Evolutionary conservation across 116 monocot species (phyloP).

Genomic region (Thalassia testudinum): DNA sequence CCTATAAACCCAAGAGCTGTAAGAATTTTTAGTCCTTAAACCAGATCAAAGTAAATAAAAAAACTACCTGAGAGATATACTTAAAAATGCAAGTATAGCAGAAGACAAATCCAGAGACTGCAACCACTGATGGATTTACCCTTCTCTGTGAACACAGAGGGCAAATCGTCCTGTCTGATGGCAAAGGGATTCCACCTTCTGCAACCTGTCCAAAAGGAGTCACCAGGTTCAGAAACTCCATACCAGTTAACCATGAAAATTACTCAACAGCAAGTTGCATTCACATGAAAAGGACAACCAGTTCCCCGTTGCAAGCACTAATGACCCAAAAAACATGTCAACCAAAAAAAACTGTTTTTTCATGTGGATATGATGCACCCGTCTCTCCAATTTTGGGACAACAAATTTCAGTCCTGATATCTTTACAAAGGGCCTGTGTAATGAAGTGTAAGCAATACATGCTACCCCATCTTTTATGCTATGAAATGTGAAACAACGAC

Average conservation of each 20-base stretch:
- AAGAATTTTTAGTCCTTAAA: too few species aligned
- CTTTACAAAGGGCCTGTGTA: too few species aligned
- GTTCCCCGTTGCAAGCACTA: not conserved
- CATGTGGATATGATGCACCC: not conserved
- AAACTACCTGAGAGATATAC: conserved; percentile 68
- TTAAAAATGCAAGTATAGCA: conserved; percentile 82
- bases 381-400: not conserved
- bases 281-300: not conserved
- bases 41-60: too few species aligned
- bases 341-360: not conserved
- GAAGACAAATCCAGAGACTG: conserved; percentile 89
- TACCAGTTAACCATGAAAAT: not conserved
- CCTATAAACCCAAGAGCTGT: too few species aligned
- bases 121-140: conserved; percentile 70
- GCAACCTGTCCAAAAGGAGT: conserved; percentile 36
- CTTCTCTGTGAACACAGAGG: conserved; percentile 82
- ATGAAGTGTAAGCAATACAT: too few species aligned
- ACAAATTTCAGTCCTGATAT: too few species aligned
- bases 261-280: not conserved
- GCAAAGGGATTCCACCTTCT: conserved; percentile 76
- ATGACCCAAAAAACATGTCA: not conserved
- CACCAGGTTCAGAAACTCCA: not conserved
- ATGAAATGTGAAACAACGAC: too few species aligned
- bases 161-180: conserved; percentile 58
- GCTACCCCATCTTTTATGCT: too few species aligned